A percentile compares a stretch with the other conserved stretches of the same genome.
Evolutionary conservation across 257 asterid species (phyloP).

Genomic region (Nicotiana knightiana): DNA sequence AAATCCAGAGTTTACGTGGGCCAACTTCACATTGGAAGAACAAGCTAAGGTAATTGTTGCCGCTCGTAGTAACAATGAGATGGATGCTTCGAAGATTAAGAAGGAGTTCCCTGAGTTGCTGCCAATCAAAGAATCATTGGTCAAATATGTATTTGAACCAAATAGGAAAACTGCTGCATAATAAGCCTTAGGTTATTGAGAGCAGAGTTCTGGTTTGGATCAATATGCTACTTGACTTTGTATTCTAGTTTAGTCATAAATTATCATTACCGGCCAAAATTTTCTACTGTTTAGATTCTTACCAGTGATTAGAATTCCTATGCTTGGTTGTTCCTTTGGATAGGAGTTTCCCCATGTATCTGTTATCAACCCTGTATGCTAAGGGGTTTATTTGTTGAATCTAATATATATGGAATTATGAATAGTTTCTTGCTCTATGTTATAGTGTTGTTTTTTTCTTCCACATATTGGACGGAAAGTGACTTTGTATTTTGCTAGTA

Average conservation of each 20-base stretch:
- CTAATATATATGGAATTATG: neutral
- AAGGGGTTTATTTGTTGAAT: slow-evolving; percentile 3
- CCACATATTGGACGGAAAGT: neutral
- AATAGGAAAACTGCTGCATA: slow-evolving; percentile 60
- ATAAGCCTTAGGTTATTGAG: neutral
- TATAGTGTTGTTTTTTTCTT: neutral
- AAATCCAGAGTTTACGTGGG: slow-evolving; percentile 53
- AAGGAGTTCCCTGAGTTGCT: slow-evolving; percentile 82
- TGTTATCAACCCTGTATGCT: neutral
- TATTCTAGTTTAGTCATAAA: slow-evolving; percentile 20
- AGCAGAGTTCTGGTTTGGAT: slow-evolving; percentile 8
- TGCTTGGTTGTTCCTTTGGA: neutral
- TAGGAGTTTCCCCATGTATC: neutral
- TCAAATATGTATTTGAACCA: slow-evolving; percentile 81
- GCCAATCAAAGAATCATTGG: slow-evolving; percentile 76
- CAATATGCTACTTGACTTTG: slow-evolving; percentile 15
- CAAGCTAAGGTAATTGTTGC: slow-evolving; percentile 97
- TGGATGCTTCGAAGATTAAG: slow-evolving; percentile 88
- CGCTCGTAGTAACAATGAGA: slow-evolving; percentile 78
- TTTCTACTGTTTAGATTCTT: neutral
- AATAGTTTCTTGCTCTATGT: neutral
- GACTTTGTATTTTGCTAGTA: neutral
- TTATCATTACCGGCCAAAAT: neutral
- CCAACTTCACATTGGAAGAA: slow-evolving; percentile 89
- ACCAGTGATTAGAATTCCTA: slow-evolving; percentile 4